phyloP scores from a whole-genome alignment of 2,329 filamentous ascomycete species.

The Trichocomaceae sp. region DNA sequence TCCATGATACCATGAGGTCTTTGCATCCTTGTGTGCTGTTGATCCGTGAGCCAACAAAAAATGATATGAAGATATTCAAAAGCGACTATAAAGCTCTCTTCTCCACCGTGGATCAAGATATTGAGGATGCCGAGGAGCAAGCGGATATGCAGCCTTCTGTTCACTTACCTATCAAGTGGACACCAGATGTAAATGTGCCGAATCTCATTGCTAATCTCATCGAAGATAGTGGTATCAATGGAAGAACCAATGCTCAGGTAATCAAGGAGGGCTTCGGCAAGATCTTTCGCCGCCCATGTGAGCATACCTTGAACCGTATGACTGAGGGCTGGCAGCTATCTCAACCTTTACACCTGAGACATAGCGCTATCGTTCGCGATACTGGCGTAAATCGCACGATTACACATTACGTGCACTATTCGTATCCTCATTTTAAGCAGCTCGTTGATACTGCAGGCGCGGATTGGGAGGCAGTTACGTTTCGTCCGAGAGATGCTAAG shows the following conservation, averaged over 20 bases:
- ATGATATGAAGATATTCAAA: slow-evolving; percentile 36
- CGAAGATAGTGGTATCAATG: slow-evolving; percentile 40
- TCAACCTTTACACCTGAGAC: slow-evolving; percentile 53
- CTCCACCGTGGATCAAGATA: slow-evolving; percentile 23
- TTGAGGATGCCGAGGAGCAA: slow-evolving; percentile 26
- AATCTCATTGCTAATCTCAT: slow-evolving; percentile 50
- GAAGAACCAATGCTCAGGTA: slow-evolving; percentile 45
- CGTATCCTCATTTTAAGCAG: slow-evolving; percentile 46
- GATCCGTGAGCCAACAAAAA: slow-evolving; percentile 34
- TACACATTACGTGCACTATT: slow-evolving; percentile 51
- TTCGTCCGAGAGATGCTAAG: slow-evolving; percentile 27
- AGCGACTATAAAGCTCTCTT: slow-evolving; percentile 26
- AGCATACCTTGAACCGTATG: slow-evolving; percentile 47
- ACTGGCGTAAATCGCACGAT: slow-evolving; percentile 43
- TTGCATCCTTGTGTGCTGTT: slow-evolving; percentile 40
- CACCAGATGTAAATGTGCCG: slow-evolving; percentile 44
- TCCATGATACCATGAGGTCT: slow-evolving; percentile 28
- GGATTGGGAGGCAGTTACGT: slow-evolving; percentile 49
- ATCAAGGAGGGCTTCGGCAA: slow-evolving; percentile 41
- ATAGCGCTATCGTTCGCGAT: slow-evolving; percentile 52
- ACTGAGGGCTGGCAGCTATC: slow-evolving; percentile 52
- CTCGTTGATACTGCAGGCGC: slow-evolving; percentile 46
- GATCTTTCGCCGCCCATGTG: slow-evolving; percentile 50
- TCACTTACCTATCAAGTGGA: slow-evolving; percentile 39
- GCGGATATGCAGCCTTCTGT: slow-evolving; percentile 4